These are phyloP conservation scores for Plasmodium blacklocki DNA, from an alignment of 169 alveolate genomes.

Conservation along the genomic window DNA sequence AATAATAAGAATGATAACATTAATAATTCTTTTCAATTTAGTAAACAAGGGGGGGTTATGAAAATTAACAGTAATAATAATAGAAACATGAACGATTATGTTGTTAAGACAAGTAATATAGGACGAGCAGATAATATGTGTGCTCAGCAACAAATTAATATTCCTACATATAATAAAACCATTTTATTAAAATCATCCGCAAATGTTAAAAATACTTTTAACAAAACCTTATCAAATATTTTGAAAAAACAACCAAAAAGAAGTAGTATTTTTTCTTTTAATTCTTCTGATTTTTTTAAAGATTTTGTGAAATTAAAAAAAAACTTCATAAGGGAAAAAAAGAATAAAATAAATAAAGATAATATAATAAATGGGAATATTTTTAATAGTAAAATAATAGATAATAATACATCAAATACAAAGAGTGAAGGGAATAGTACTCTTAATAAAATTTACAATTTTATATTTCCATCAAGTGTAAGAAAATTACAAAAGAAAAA, in stretches of 20 bases:
- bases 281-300: constrained; percentile 30
- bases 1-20: neutral
- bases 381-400: neutral
- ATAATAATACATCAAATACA: constrained; percentile 13
- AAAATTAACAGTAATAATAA: constrained; percentile 27
- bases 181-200: constrained; percentile 12
- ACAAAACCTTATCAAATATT: constrained; percentile 10
- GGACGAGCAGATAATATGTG: neutral
- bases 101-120: neutral
- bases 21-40: neutral
- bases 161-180: constrained; percentile 6
- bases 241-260: constrained; percentile 43
- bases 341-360: neutral
- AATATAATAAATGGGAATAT: neutral
- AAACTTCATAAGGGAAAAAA: constrained; percentile 21
- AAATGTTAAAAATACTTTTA: constrained; percentile 3
- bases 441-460: constrained; percentile 42
- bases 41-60: neutral
- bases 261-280: constrained; percentile 20
- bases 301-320: constrained; percentile 17
- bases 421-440: constrained; percentile 41
- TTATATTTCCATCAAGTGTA: constrained; percentile 41
- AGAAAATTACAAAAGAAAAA: constrained; percentile 24
- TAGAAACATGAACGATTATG: neutral
- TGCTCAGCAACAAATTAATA: constrained; percentile 11